phyloP scores from a whole-genome alignment of 2,329 filamentous ascomycete species.

The Tolypocladium tropicale region DNA sequence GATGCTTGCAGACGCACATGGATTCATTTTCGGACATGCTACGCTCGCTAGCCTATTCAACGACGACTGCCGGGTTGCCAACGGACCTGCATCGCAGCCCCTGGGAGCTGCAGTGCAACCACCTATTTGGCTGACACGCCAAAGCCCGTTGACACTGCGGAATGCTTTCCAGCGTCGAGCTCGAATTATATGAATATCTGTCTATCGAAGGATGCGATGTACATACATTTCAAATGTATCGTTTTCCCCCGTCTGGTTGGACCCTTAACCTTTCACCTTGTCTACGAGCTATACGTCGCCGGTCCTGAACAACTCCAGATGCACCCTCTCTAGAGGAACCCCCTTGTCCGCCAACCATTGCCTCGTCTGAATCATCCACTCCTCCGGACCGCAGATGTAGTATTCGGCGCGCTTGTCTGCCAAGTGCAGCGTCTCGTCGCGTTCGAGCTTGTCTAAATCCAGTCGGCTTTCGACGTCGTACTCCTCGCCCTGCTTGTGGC shows the following conservation, averaged over 20 bases:
- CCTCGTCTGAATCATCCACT: conserved; percentile 54
- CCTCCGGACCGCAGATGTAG: conserved; percentile 57
- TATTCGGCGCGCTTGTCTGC: conserved; percentile 46
- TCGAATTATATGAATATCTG: too few relatives aligned
- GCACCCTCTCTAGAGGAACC: conserved; percentile 43
- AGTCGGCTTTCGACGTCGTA: conserved; percentile 48
- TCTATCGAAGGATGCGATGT: not conserved
- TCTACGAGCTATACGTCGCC: conserved; percentile 25
- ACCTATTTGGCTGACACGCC: not conserved
- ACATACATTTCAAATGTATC: not conserved
- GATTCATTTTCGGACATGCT: not conserved
- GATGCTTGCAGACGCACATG: not conserved
- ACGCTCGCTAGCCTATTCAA: not conserved
- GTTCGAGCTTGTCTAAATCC: conserved; percentile 41
- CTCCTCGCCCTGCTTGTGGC: conserved; percentile 35
- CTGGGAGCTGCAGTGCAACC: not conserved
- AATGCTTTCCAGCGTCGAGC: not conserved
- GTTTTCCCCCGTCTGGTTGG: too few relatives aligned
- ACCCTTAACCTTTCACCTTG: not conserved
- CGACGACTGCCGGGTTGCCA: not conserved
- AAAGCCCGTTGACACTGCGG: too few relatives aligned
- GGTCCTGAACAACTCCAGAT: conserved; percentile 54
- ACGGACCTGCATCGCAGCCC: not conserved
- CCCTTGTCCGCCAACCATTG: conserved; percentile 38
- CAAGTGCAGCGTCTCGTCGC: conserved; percentile 38